These are phyloP conservation scores for Psilocybe sp. DNA, from an alignment of 768 basidiomycete genomes.

Conservation along the genomic window DNA sequence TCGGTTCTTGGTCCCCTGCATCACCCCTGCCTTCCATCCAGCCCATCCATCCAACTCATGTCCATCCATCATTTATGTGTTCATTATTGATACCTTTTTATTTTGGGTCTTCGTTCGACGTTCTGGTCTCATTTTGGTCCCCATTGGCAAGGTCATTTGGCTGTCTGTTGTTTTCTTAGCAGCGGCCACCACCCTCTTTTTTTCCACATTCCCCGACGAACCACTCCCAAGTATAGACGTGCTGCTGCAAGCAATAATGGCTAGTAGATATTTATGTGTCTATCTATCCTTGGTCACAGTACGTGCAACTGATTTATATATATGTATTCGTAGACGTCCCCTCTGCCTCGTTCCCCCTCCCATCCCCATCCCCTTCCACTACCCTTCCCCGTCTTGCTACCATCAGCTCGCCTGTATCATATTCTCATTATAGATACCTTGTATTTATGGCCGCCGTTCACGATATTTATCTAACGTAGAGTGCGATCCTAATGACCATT, in stretches of 20 bases:
- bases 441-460: conserved; percentile 6
- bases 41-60: background rate
- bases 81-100: conserved; percentile 5
- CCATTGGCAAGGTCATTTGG: too few species aligned
- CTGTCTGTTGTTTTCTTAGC: too few species aligned
- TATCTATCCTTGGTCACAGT: conserved; percentile 10
- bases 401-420: conserved; percentile 4
- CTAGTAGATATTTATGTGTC: conserved; percentile 4
- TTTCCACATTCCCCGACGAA: too few species aligned
- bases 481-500: too few species aligned
- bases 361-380: background rate
- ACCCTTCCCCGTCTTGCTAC: conserved; percentile 3
- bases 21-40: background rate
- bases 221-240: too few species aligned
- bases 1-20: background rate
- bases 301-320: conserved; percentile 1
- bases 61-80: background rate
- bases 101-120: background rate
- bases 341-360: conserved; percentile 1
- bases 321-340: conserved; percentile 6
- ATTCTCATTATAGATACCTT: conserved; percentile 7
- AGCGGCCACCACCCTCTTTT: too few species aligned
- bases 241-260: too few species aligned
- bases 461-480: background rate
- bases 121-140: background rate